These are phyloP conservation scores for Alternaria longipes DNA, from an alignment of 2,329 filamentous ascomycete species.

Conservation along the genomic window DNA sequence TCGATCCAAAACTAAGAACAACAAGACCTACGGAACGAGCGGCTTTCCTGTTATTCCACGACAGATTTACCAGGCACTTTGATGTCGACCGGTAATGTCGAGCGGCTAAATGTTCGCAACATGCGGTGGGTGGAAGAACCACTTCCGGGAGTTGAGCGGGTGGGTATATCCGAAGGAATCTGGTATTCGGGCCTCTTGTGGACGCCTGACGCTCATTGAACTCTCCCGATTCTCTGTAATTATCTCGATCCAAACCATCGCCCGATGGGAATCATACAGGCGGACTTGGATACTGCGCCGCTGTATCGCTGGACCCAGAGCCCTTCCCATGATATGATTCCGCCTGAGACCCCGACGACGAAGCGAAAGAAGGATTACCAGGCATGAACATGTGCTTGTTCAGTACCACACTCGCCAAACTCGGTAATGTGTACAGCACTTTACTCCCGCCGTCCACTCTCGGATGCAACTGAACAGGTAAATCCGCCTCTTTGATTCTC, in stretches of 20 bases:
- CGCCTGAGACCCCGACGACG: background rate
- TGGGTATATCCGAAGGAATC: background rate
- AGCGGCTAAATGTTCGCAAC: background rate
- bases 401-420: background rate
- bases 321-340: background rate
- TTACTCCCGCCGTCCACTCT: slow-evolving; percentile 8
- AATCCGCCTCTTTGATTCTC: slow-evolving; percentile 24
- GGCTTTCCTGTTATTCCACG: accelerated
- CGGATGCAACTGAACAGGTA: slow-evolving; percentile 22
- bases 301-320: background rate
- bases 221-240: background rate
- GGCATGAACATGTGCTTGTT: background rate
- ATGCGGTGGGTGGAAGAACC: background rate
- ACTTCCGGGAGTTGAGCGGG: background rate
- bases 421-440: background rate
- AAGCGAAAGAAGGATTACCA: background rate
- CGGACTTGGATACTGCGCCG: background rate
- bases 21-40: background rate
- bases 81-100: background rate
- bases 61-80: accelerated
- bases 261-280: too few species aligned
- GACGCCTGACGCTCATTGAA: background rate
- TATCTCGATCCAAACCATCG: background rate
- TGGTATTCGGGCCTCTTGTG: background rate
- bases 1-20: background rate